Base-by-base conservation (phyloP, 2,329 filamentous ascomycete species). In the Biscogniauxia mediterranea region DNA sequence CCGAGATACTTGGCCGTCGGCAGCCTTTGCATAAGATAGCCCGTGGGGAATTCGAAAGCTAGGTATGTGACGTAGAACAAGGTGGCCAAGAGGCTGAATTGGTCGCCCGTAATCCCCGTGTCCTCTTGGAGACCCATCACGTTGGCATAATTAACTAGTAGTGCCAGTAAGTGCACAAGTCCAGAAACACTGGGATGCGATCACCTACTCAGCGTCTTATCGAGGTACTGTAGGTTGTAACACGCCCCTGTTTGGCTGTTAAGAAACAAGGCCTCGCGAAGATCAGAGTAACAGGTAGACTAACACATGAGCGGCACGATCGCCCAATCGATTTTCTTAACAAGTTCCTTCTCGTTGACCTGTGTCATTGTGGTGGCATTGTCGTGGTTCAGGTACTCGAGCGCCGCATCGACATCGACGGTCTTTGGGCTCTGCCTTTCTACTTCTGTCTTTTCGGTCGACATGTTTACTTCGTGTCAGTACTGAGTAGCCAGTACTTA, bases 1-100 rank as follows among this genome's bases (percentile, higher is more conserved):
- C 81, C 80, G 5, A 85, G 73, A 59, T 82, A 84, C 65, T 84
- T 85, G 28, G 81, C 81, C 0, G 79, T 80, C 0, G 83, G 83
- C 0, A 85, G 71, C 7, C 79, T 75, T 66, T 85, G 82, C 77
- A 85, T 83, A 8, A 81, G 73, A 63, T 79, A 82, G 6, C 75
- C 80, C 1, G 71, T 74, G 15, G 73, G 71, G 58, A 74, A 69
- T 59, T 74, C 71, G 50, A 70, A 71, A 17, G 65, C 71, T 4
- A 73, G 67, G 54, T 73, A 74, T 4, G 69, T 72, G 19, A 74
- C 68, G 61, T 74, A 74, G 63, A 74, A 74, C n/a, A 73, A 65
- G 13, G 70, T 67, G 20, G 70, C 72, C 23, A 74, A 61, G n/a
- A 70, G 66, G 15, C 68, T 69, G 58, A 69, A 74, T 49, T 74